Percentiles rank a stretch among this genome's conserved stretches.
phyloP scores from a whole-genome alignment of 805 yeast genomes.

The Yarrowia alimentaria region DNA sequence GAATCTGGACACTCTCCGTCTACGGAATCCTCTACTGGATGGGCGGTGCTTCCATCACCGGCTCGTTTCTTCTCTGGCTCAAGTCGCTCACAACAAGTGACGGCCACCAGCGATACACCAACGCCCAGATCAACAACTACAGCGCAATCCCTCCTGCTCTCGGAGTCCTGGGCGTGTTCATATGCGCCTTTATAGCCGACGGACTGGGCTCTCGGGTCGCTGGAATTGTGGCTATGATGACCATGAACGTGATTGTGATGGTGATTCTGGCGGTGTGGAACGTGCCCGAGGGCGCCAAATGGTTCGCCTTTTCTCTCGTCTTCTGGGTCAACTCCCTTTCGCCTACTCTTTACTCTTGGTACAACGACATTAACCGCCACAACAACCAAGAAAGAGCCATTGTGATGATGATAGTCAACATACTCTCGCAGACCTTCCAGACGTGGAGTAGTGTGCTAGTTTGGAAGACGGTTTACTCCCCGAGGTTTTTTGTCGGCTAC shows the following conservation, averaged over 20 bases:
- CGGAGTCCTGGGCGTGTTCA: conserved; percentile 46
- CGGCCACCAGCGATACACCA: background rate
- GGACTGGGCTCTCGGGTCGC: conserved; percentile 49
- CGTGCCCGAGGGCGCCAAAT: conserved; percentile 53
- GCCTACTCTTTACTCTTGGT: conserved; percentile 58
- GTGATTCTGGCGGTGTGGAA: conserved; percentile 56
- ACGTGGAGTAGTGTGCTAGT: conserved; percentile 53
- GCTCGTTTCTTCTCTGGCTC: background rate
- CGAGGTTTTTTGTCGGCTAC: conserved; percentile 36
- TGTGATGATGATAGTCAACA: conserved; percentile 51
- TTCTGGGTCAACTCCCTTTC: conserved; percentile 63
- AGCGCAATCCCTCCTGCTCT: conserved; percentile 57
- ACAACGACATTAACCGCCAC: conserved; percentile 55
- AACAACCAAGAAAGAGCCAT: conserved; percentile 55
- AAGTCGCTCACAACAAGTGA: background rate
- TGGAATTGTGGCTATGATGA: conserved; percentile 51
- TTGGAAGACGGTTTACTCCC: conserved; percentile 41
- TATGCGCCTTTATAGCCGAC: conserved; percentile 44
- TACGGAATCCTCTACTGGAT: conserved; percentile 57
- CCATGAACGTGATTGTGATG: conserved; percentile 53
- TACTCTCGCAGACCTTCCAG: conserved; percentile 52
- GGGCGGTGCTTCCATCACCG: conserved; percentile 34
- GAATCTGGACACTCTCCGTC: conserved; percentile 55
- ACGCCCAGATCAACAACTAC: conserved; percentile 45
- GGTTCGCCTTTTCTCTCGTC: conserved; percentile 59